Base-by-base conservation (phyloP, 2,329 filamentous ascomycete species). In the Verticillium tricorpus region DNA sequence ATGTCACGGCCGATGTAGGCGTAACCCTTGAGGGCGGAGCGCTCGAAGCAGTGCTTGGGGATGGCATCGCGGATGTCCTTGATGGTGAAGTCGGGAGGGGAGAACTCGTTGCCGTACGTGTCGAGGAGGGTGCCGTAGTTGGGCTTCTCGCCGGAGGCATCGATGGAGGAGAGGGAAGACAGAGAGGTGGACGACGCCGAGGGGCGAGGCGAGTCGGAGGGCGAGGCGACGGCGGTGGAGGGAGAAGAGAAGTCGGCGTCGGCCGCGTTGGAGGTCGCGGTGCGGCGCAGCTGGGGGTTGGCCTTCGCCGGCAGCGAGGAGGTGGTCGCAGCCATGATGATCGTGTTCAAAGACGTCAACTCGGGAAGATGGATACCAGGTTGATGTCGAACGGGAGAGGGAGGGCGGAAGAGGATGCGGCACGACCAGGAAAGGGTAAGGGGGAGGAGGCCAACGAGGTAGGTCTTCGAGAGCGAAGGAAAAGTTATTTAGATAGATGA, bases 51-150 rank as follows among this genome's bases (percentile, higher is more conserved):
- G 84, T 97, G 95, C 78, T 93, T 92, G 67, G 95, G 95, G 69
- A 99, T 99, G 75, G 95, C 95, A 79, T 97, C 91, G 72, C 92
- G 89, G 74, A 99, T 94, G 74, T 99, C 87, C 84, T 97, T 97
- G 85, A 99, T 96, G 74, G 93, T 96, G 82, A 90, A 99, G 79
- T 98, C 89, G 68, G 95, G 95, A 62, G 96, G 84, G 77, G 92
- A 83, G 82, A 99, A 99, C 72, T 93, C 85, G 78, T 98, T 97
- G 78, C 95, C 95, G 76, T 96, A 95, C 14, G 92, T 94, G 80
- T 99, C 93, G 67, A 95, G 72, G 68, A 99, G 85, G 75, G 88
- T 86, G 70, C 85, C 86, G 69, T 85, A 88, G 68, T 68, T 66
- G 60, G 71, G 60, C 62, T 80, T 76, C 69, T 79, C 79, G 35